phyloP scores from a whole-genome alignment of 306 rosid species.

The Glycine soja region DNA sequence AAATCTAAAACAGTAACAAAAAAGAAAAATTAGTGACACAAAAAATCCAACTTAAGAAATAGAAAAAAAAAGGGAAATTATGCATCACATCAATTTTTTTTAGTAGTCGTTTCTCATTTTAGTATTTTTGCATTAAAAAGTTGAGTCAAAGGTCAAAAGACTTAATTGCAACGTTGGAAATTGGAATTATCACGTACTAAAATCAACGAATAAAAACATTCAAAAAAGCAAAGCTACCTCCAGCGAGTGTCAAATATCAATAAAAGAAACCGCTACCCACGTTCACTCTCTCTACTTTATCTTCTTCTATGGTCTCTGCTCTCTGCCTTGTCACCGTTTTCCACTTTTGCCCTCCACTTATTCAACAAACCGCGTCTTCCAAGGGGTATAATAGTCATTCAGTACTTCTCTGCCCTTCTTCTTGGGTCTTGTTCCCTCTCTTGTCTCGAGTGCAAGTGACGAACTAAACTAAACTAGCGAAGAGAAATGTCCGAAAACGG shows the following conservation, averaged over 20 bases:
- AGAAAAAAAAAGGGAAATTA: neutral
- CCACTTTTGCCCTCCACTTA: conserved; percentile 15
- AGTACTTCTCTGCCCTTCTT: neutral
- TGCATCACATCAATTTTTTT: neutral
- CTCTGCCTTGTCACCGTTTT: conserved; percentile 24
- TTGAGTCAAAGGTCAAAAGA: conserved; percentile 29
- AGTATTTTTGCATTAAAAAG: neutral
- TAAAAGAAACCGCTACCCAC: conserved; percentile 46
- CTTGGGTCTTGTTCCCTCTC: neutral
- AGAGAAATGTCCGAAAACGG: conserved; percentile 84
- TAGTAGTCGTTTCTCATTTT: neutral
- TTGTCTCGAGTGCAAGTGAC: neutral
- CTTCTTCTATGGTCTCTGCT: conserved; percentile 13
- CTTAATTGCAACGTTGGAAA: conserved; percentile 5
- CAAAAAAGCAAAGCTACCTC: conserved; percentile 20
- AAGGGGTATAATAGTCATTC: conserved; percentile 43
- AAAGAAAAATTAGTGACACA: neutral
- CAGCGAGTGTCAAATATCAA: conserved; percentile 42
- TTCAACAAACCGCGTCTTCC: conserved; percentile 63
- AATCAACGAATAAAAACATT: conserved; percentile 10
- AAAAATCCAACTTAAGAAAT: neutral
- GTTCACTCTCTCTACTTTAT: conserved; percentile 31
- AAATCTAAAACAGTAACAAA: neutral
- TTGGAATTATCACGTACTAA: neutral
- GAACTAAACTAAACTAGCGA: neutral